phyloP scores from a whole-genome alignment of 495 filamentous ascomycete genomes.

The Baudoinia panamericana region DNA sequence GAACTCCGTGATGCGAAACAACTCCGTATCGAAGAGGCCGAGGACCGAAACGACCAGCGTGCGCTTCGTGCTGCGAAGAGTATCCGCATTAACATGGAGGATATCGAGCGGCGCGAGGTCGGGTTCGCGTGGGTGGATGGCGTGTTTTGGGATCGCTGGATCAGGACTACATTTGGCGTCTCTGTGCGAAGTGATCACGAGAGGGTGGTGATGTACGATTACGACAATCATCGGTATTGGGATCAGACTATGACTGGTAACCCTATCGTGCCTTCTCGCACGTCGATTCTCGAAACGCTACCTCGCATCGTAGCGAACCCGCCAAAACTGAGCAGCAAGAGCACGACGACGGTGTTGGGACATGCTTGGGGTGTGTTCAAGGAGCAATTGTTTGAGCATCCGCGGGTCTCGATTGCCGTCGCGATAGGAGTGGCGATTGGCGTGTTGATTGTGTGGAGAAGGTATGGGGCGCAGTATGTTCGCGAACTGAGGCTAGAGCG shows the following conservation, averaged over 20 bases:
- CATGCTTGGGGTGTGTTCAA: slow-evolving; percentile 34
- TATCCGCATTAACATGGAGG: slow-evolving; percentile 78
- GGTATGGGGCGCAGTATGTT: slow-evolving; percentile 19
- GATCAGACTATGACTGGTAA: slow-evolving; percentile 79
- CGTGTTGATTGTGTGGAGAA: slow-evolving; percentile 20
- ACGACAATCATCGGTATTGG: slow-evolving; percentile 95
- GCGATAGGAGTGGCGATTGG: slow-evolving; percentile 43
- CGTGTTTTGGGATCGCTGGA: slow-evolving; percentile 94
- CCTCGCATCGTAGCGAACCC: slow-evolving; percentile 57
- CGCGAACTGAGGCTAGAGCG: slow-evolving; percentile 32
- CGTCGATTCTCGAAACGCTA: slow-evolving; percentile 88
- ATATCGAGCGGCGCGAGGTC: slow-evolving; percentile 75
- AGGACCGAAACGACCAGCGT: slow-evolving; percentile 82
- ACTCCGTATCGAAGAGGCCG: slow-evolving; percentile 86
- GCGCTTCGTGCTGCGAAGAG: slow-evolving; percentile 79
- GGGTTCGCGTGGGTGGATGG: slow-evolving; percentile 98
- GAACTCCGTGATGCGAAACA: slow-evolving; percentile 91
- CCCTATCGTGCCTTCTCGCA: slow-evolving; percentile 75
- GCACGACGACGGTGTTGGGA: slow-evolving; percentile 44
- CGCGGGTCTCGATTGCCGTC: slow-evolving; percentile 56
- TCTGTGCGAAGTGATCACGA: slow-evolving; percentile 65
- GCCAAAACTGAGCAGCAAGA: slow-evolving; percentile 75
- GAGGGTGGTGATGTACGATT: slow-evolving; percentile 90
- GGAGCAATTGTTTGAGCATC: slow-evolving; percentile 67
- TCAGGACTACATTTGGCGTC: slow-evolving; percentile 84